These are phyloP conservation scores for Pyricularia sp. DNA, from an alignment of 2,329 filamentous ascomycete genomes.

Conservation along the genomic window DNA sequence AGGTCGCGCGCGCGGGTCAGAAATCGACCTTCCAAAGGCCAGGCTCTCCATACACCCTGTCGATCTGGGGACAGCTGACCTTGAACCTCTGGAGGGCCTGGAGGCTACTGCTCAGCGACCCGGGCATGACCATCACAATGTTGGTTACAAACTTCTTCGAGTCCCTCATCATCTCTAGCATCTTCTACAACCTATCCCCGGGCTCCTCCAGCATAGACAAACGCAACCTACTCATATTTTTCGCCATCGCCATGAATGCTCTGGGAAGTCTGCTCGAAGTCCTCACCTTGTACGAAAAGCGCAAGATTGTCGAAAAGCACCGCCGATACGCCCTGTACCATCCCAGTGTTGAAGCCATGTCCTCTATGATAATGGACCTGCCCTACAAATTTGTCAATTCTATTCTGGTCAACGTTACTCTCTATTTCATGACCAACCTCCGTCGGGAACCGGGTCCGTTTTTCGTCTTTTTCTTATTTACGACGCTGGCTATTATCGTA, in stretches of 20 bases:
- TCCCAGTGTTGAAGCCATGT: conserved; percentile 77
- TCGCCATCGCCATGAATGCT: conserved; percentile 78
- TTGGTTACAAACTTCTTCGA: conserved; percentile 66
- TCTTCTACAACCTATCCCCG: conserved; percentile 67
- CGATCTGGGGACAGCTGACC: conserved; percentile 62
- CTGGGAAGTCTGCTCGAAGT: conserved; percentile 66
- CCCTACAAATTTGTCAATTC: conserved; percentile 11
- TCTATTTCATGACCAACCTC: conserved; percentile 31
- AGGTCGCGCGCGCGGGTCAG: conserved; percentile 39
- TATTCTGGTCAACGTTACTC: conserved; percentile 25
- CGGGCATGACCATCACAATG: conserved; percentile 60
- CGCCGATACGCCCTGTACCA: conserved; percentile 80
- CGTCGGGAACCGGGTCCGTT: conserved; percentile 46
- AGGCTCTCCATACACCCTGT: conserved; percentile 76
- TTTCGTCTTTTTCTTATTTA: conserved; percentile 56
- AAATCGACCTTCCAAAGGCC: conserved; percentile 50
- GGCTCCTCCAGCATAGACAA: conserved; percentile 65
- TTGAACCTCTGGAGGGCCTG: conserved; percentile 79
- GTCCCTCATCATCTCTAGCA: conserved; percentile 67
- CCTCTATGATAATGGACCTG: conserved; percentile 71
- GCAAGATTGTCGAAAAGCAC: conserved; percentile 89
- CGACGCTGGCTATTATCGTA: conserved; percentile 45
- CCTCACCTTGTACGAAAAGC: conserved; percentile 76
- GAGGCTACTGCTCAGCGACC: conserved; percentile 66
- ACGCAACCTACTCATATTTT: conserved; percentile 75